phyloP scores from a whole-genome alignment of 2,329 filamentous ascomycete species.

The Phyllosticta paracitricarpa region DNA sequence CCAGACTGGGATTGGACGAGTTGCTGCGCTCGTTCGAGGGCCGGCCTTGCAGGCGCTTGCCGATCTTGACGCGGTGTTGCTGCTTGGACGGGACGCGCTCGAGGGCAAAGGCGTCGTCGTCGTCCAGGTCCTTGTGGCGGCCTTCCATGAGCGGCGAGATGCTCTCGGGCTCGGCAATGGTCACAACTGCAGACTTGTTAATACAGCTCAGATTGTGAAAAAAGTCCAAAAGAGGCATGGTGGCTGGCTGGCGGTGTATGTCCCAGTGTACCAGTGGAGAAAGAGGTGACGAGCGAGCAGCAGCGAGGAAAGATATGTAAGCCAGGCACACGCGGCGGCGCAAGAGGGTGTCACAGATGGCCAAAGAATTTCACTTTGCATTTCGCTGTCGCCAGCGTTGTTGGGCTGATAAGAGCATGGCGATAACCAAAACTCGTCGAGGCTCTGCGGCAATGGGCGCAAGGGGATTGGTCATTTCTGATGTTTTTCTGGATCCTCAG shows the following conservation, averaged over 20 bases:
- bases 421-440: background rate
- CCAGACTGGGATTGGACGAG: background rate
- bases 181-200: slow-evolving; percentile 29
- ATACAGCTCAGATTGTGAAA: background rate
- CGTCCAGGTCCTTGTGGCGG: slow-evolving; percentile 35
- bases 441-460: background rate
- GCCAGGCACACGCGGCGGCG: background rate
- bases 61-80: slow-evolving; percentile 28
- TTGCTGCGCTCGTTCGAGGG: slow-evolving; percentile 24
- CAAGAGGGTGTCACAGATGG: background rate
- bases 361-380: background rate
- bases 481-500: background rate
- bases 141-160: slow-evolving; percentile 39
- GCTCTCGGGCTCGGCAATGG: slow-evolving; percentile 35
- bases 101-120: slow-evolving; percentile 30
- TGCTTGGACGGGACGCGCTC: slow-evolving; percentile 27
- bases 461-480: background rate
- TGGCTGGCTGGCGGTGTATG: background rate
- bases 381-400: background rate
- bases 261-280: background rate
- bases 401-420: background rate
- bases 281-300: background rate
- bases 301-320: background rate
- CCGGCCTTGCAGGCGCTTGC: slow-evolving; percentile 35
- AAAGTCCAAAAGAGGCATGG: background rate